Base-by-base conservation (phyloP, 495 filamentous ascomycete species). In the Filosporella fistucella region DNA sequence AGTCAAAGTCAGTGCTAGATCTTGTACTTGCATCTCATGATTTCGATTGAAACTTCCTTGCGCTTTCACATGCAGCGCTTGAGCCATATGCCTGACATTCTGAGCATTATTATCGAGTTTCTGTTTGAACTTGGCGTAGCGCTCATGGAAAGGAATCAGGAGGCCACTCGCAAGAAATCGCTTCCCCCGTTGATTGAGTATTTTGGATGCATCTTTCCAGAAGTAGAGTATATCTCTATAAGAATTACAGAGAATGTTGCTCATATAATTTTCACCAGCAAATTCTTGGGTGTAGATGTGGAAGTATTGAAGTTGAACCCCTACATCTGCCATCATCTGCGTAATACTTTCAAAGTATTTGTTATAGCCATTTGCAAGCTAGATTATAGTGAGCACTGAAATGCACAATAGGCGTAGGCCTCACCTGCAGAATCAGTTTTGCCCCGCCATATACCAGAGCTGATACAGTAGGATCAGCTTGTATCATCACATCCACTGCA, bases 371-470 rank as follows among this genome's bases (percentile, higher is more conserved):
- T 47, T 39, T 18, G 45, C 45, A 18, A 47, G 33, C 45, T 47
- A 29, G 13, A 10, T 5, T 17, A 21, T 3, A 18, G 10, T 18
- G 17, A 11, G 7, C 7, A 37, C 16, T 13, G 3, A 2, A 42
- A 9, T 42, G 2, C 21, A 4, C n/a, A 7, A 26, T 11, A 4
- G 22, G 4, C 10, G 6, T n/a, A 16, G 4, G 14, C 9, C 43
- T 26, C 42, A 40, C 46, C 36, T 49, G 46, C 16, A 49, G 32
- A 1, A 49, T 28, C 5, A 49, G 17, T 18, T 42, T 41, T 13
- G 46, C 55, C 45, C 26, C 60, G 58, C 62, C 57, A 63, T 47
- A 51, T 25, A 33, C 43, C 45, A 39, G 58, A 52, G 24, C 52
- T 16, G 23, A 47, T 22, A 41, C 47, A 17, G 7, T 54, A 21